These are phyloP conservation scores for Pulveroboletus sp. DNA, from an alignment of 768 basidiomycete species.

Conservation along the genomic window DNA sequence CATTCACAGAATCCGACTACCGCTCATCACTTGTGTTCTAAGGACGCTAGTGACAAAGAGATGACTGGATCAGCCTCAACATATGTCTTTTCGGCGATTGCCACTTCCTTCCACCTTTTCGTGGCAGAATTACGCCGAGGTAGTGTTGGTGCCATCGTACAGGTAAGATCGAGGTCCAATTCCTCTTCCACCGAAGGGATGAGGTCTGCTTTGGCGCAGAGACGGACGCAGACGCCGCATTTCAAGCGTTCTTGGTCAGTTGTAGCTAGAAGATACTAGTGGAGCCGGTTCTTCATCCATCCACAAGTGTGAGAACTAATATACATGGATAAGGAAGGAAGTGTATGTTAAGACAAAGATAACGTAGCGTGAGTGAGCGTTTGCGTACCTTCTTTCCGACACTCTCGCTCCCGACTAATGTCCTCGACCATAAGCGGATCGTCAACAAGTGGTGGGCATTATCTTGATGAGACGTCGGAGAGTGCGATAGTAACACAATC, in stretches of 20 bases:
- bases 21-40: conserved; percentile 12
- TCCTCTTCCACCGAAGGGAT: conserved; percentile 8
- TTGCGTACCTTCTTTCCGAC: background rate
- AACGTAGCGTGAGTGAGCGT: background rate
- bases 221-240: background rate
- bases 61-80: conserved; percentile 22
- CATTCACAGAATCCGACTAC: conserved; percentile 2
- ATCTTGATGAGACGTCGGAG: background rate
- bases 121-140: conserved; percentile 4
- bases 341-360: background rate
- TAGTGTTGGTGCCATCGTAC: background rate
- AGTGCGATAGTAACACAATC: background rate
- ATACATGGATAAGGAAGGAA: background rate
- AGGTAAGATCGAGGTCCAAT: background rate
- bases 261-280: conserved; percentile 3
- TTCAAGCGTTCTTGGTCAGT: too few relatives aligned
- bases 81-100: conserved; percentile 24
- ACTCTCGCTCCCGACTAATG: background rate
- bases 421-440: background rate
- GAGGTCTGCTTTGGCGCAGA: conserved; percentile 7
- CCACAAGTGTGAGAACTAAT: background rate
- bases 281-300: conserved; percentile 11
- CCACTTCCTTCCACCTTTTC: conserved; percentile 19
- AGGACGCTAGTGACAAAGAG: conserved; percentile 8
- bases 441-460: background rate